These are phyloP conservation scores for Typha latifolia DNA, from an alignment of 176 grass and related monocot genomes.

Conservation along the genomic window DNA sequence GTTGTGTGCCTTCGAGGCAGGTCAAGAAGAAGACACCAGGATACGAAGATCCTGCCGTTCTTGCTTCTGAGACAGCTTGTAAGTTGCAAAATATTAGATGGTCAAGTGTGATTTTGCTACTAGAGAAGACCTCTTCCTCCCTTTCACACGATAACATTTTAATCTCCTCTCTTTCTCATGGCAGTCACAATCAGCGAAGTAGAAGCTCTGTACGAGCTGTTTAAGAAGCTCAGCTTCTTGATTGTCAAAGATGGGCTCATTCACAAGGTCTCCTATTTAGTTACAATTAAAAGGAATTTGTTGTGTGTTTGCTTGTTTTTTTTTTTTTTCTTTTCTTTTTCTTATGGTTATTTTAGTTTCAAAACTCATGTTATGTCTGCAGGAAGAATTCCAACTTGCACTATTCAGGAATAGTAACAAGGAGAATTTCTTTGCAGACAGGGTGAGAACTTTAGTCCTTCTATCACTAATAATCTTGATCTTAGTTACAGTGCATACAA, in stretches of 20 bases:
- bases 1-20: background rate
- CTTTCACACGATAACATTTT: too few species aligned
- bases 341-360: background rate
- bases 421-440: slow-evolving; percentile 65
- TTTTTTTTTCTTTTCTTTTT: too few species aligned
- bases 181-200: slow-evolving; percentile 72
- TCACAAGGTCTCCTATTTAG: slow-evolving; percentile 45
- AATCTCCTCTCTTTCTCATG: too few species aligned
- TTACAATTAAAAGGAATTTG: background rate
- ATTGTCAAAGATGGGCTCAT: slow-evolving; percentile 63
- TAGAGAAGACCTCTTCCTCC: too few species aligned
- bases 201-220: slow-evolving; percentile 70
- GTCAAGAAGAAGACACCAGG: background rate
- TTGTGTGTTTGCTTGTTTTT: background rate
- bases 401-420: slow-evolving; percentile 65
- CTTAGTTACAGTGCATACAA: too few species aligned
- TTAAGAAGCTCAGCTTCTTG: slow-evolving; percentile 69
- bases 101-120: too few species aligned
- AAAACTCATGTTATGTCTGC: slow-evolving; percentile 6
- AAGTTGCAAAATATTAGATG: background rate
- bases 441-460: slow-evolving; percentile 26
- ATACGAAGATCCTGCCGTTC: slow-evolving; percentile 1
- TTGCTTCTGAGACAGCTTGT: slow-evolving; percentile 10
- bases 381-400: slow-evolving; percentile 83
- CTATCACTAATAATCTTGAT: too few species aligned